A percentile compares a stretch with the other conserved stretches of the same genome.
Conservation (phyloP, 345 rosid species). For the Eucalyptus pauciflora region DNA sequence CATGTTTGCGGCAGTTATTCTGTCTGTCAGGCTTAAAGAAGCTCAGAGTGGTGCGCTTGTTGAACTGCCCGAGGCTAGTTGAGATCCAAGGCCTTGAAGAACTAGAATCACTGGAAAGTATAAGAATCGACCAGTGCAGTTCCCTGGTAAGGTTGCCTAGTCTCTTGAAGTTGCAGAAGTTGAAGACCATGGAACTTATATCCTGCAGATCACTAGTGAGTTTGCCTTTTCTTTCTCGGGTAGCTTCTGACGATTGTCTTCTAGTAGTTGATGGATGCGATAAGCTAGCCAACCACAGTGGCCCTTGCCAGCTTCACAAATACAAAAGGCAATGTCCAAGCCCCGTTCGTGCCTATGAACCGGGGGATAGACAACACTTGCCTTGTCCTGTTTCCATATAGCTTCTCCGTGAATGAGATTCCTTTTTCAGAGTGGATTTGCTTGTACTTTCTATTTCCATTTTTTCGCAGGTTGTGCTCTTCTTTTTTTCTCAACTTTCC, state of each 20-base stretch:
- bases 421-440: not conserved
- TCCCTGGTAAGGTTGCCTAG: not conserved
- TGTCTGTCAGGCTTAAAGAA: not conserved
- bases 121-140: not conserved
- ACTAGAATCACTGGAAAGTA: not conserved
- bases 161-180: not conserved
- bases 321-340: not conserved
- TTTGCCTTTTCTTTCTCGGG: fast-evolving
- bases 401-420: not conserved
- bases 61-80: not conserved
- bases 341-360: fast-evolving
- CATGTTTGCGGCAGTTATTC: fast-evolving
- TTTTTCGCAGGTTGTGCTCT: not conserved
- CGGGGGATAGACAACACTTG: fast-evolving
- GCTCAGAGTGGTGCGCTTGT: not conserved
- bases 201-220: not conserved
- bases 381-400: fast-evolving
- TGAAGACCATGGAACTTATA: not conserved
- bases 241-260: not conserved
- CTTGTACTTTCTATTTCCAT: not conserved
- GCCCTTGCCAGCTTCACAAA: not conserved
- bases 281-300: not conserved
- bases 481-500: not conserved
- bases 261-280: not conserved
- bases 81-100: not conserved